phyloP scores from a whole-genome alignment of 805 yeast species.

The Isabelozyma pseudorhagii region DNA sequence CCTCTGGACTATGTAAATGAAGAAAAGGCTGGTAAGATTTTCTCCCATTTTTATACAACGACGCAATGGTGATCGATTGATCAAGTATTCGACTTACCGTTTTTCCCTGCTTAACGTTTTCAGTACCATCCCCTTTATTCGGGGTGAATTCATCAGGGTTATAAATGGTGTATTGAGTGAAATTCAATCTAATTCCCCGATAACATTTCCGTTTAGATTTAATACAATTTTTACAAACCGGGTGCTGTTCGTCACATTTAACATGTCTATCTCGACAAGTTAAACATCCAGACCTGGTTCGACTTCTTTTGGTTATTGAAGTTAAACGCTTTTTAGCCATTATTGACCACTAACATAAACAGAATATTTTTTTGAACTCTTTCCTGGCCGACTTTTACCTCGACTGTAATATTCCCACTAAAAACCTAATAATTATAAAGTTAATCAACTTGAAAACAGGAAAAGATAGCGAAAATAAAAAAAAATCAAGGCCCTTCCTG shows the following conservation, averaged over 20 bases:
- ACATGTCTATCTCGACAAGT: slow-evolving; percentile 65
- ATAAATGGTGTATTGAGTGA: slow-evolving; percentile 39
- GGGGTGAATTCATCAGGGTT: slow-evolving; percentile 20
- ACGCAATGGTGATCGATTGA: slow-evolving; percentile 42
- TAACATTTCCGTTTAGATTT: slow-evolving; percentile 47
- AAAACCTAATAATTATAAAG: background rate
- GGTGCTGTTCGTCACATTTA: slow-evolving; percentile 64
- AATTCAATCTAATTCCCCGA: slow-evolving; percentile 45
- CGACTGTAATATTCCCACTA: background rate
- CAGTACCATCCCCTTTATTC: background rate
- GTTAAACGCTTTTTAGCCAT: slow-evolving; percentile 24
- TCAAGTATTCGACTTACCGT: slow-evolving; percentile 28
- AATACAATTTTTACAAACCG: slow-evolving; percentile 56
- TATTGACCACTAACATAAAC: too few species aligned
- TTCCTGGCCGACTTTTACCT: background rate
- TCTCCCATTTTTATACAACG: slow-evolving; percentile 34
- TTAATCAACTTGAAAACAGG: background rate
- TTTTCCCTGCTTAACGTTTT: background rate
- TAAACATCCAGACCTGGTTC: slow-evolving; percentile 51
- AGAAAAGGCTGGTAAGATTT: slow-evolving; percentile 28
- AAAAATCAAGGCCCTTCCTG: background rate
- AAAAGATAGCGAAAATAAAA: background rate
- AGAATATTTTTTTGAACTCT: background rate
- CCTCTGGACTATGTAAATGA: slow-evolving; percentile 26
- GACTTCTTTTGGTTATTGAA: slow-evolving; percentile 24